Conservation (phyloP, 2,329 filamentous ascomycete genomes). For the Xylaria multiplex region DNA sequence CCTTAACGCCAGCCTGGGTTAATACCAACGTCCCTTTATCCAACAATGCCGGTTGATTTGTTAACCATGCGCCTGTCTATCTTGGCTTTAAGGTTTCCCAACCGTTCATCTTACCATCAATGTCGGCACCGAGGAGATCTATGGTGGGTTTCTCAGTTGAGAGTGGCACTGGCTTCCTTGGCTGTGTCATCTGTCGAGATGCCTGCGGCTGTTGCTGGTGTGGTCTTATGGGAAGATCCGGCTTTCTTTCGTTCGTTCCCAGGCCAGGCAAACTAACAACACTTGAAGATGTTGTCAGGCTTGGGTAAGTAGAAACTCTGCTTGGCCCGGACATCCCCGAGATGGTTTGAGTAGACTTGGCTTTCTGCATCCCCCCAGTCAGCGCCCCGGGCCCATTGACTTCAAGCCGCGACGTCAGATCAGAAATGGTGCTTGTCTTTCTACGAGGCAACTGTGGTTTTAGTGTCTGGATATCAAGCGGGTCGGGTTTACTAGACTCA, state of each 20-base stretch:
- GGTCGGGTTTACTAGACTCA: slow-evolving; percentile 36
- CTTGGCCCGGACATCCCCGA: slow-evolving; percentile 14
- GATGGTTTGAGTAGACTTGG: slow-evolving; percentile 23
- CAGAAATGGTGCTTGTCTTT: slow-evolving; percentile 45
- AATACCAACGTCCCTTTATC: slow-evolving; percentile 6
- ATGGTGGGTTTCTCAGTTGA: slow-evolving; percentile 48
- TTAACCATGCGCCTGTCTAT: slow-evolving; percentile 36
- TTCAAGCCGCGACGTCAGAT: slow-evolving; percentile 46
- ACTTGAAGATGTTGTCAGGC: slow-evolving; percentile 28
- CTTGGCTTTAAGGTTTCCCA: slow-evolving; percentile 67
- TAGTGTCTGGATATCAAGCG: slow-evolving; percentile 38
- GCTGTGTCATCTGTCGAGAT: slow-evolving; percentile 34
- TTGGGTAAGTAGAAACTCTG: slow-evolving; percentile 25
- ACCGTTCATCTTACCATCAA: slow-evolving; percentile 57
- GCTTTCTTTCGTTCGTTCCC: slow-evolving; percentile 44
- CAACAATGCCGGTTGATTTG: neutral
- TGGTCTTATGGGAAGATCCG: slow-evolving; percentile 44
- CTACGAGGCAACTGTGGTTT: slow-evolving; percentile 45
- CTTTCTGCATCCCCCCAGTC: slow-evolving; percentile 47
- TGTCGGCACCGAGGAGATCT: slow-evolving; percentile 60
- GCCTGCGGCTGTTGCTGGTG: slow-evolving; percentile 35
- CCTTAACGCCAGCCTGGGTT: neutral
- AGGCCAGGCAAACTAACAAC: slow-evolving; percentile 46
- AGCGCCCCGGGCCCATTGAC: slow-evolving; percentile 40
- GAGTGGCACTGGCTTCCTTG: slow-evolving; percentile 48